Evolutionary conservation across 1,284 basidiomycete species (phyloP), one percentile per base, ranked within the genome.

Genomic region (Meira nashicola): DNA sequence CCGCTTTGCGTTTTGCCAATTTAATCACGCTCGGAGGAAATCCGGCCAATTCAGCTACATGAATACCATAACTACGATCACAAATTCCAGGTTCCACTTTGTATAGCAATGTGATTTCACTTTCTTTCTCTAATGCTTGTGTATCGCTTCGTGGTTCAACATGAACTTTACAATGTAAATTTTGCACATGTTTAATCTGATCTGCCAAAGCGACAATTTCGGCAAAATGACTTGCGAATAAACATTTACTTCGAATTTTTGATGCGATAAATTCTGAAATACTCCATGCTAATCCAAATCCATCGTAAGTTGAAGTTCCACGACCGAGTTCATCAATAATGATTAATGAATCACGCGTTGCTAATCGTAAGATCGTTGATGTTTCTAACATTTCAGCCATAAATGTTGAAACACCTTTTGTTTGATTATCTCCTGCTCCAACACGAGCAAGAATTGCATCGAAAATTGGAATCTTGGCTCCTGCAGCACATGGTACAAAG

Each of bases 331-430:
- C 95, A 79, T 99, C 95, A 58, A 99, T 98, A 76, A 99, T 95
- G 67, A 99, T 89, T 44, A 99, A 81, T 1, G 92, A 96, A 79
- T 98, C 87, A 66, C 86, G 86, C 0, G 92, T 90, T 1, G 95
- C 93, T 39, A 90, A 76, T 54, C 89, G 85, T 49, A 98, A 83
- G 71, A 99, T 98, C 0, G 91, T 92, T 0, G 95, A 93, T 0
- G 93, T 98, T 79, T 94, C 91, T 11, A 94, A 83, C 95, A 98
- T 99, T 81, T 99, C 95, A 2, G 93, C 92, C 94, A 98, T 98
- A 78, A 98, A 99, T 0, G 95, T 99, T 33, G 91, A 95, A 2
- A 98, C 90, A 15, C 94, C 95, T 79, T 97, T 97, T 46, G 97
- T 82, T 78, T 97, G 93, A 78, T 89, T 93, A 77, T 98, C 95